phyloP scores from a whole-genome alignment of 176 grass and related monocot genomes.

The Paspalum vaginatum region DNA sequence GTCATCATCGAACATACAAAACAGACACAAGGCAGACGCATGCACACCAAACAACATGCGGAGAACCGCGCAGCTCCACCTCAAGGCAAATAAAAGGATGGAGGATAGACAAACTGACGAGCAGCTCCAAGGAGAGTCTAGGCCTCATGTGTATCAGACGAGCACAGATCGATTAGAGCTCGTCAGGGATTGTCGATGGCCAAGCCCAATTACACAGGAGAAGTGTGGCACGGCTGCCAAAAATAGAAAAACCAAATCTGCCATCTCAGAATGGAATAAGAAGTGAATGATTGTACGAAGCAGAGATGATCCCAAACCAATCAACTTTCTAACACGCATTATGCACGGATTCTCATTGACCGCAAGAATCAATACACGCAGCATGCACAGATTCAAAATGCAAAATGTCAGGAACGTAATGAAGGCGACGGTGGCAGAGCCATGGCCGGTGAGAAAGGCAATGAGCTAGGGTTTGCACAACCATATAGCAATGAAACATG shows the following conservation, averaged over 20 bases:
- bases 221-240: too few relatives aligned
- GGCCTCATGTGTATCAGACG: slow-evolving; percentile 28
- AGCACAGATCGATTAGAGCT: neutral
- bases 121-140: neutral
- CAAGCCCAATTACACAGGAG: neutral
- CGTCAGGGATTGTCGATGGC: neutral
- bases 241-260: slow-evolving; percentile 2
- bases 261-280: slow-evolving; percentile 19
- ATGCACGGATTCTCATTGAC: too few relatives aligned
- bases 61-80: neutral
- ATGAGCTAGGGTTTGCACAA: too few relatives aligned
- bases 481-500: too few relatives aligned
- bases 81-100: neutral
- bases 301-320: neutral
- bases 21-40: neutral
- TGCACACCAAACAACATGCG: neutral
- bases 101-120: neutral
- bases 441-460: too few relatives aligned
- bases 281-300: neutral
- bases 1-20: too few relatives aligned
- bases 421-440: too few relatives aligned
- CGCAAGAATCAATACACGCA: too few relatives aligned
- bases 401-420: too few relatives aligned
- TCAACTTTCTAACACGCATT: neutral
- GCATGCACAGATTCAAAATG: too few relatives aligned